These are phyloP conservation scores for Pouteria glomerata DNA, from an alignment of 148 eudicot genomes.

Conservation along the genomic window DNA sequence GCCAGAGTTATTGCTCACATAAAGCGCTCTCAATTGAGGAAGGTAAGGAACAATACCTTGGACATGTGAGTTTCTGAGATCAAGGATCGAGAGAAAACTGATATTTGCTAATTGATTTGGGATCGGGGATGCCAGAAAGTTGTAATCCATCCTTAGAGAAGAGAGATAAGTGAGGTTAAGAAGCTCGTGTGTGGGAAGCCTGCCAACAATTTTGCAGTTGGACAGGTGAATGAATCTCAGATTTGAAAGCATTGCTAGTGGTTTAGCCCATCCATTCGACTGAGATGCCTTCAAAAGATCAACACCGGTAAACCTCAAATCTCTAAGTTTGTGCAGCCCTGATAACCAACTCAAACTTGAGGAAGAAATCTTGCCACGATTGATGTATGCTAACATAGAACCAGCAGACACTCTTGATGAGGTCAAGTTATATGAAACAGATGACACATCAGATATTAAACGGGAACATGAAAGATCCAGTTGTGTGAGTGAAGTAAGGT, in stretches of 20 bases:
- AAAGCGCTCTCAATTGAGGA: background rate
- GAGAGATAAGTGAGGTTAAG: background rate
- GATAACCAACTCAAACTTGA: background rate
- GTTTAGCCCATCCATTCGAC: background rate
- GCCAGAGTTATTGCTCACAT: background rate
- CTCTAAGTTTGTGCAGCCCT: conserved; percentile 1
- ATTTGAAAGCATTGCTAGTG: background rate
- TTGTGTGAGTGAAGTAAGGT: background rate
- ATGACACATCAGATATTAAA: background rate
- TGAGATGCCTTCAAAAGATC: background rate
- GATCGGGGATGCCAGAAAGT: background rate
- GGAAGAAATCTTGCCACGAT: background rate
- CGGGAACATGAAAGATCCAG: background rate
- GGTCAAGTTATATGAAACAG: conserved; percentile 1
- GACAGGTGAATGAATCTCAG: background rate
- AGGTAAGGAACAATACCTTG: conserved; percentile 14
- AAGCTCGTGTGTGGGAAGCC: background rate
- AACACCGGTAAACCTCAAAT: background rate
- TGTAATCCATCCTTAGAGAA: background rate
- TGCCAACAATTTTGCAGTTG: background rate
- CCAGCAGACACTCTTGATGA: background rate
- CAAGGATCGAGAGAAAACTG: conserved; percentile 6
- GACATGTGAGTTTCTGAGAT: background rate
- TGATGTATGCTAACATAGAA: background rate
- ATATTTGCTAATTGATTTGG: conserved; percentile 4